A percentile compares a stretch with the other conserved stretches of the same genome.
phyloP scores from a whole-genome alignment of 352 stramenopile genomes.

The Phytophthora pinifolia region DNA sequence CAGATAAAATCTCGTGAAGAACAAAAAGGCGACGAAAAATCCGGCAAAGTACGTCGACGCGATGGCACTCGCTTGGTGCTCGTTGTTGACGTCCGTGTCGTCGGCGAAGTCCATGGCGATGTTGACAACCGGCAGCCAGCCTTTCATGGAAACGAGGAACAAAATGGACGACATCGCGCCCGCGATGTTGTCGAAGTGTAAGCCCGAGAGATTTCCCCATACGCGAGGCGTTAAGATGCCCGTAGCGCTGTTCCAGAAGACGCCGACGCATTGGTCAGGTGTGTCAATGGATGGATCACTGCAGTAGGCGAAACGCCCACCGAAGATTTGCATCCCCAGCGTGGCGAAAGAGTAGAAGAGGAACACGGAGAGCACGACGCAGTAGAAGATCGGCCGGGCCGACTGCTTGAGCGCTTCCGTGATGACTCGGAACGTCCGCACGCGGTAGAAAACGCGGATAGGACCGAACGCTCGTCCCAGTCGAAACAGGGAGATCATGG shows the following conservation, averaged over 20 bases:
- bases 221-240: constrained; percentile 69
- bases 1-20: constrained; percentile 78
- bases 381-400: constrained; percentile 77
- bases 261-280: constrained; percentile 51
- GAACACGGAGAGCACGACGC: constrained; percentile 74
- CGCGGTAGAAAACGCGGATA: constrained; percentile 84
- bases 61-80: constrained; percentile 68
- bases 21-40: constrained; percentile 83
- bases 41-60: constrained; percentile 80
- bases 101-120: constrained; percentile 68
- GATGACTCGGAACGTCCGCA: constrained; percentile 86
- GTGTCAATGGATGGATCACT: constrained; percentile 64
- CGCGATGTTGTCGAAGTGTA: constrained; percentile 86
- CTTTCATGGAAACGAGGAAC: constrained; percentile 86
- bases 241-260: constrained; percentile 55
- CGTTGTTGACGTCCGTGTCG: constrained; percentile 52
- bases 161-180: constrained; percentile 76
- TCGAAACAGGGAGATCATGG: constrained; percentile 72
- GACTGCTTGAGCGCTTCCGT: constrained; percentile 79
- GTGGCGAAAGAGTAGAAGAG: constrained; percentile 86
- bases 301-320: constrained; percentile 77
- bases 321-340: constrained; percentile 87
- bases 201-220: constrained; percentile 72
- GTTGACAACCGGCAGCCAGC: constrained; percentile 83
- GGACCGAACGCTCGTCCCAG: constrained; percentile 78